Evolutionary conservation across 2,329 filamentous ascomycete species (phyloP), one percentile per base, ranked within the genome.

Genomic region (Colletotrichum sp.): DNA sequence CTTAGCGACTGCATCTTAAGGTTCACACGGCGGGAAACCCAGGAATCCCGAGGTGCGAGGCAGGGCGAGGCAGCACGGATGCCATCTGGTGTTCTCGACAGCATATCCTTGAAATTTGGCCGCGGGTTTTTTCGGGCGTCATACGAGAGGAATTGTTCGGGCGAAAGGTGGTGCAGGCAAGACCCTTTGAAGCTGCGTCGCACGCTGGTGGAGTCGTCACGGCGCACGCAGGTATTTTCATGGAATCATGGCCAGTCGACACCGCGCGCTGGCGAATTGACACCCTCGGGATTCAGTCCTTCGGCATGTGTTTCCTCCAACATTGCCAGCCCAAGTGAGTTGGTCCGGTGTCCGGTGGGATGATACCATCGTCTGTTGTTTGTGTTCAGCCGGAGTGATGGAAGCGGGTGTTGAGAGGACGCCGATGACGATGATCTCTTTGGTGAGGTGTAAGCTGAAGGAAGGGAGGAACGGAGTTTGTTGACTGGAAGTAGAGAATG

Each of bases 201-300:
- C 74, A 65, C 24, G 55, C 32, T 65, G 64, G 70, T 69, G 64
- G 73, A 69, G 73, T 52, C 44, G 44, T 52, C 44, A 52, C n/a
- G 44, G 44, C n/a, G 44, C 44, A 26, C 26, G 15, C 21, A 59
- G 24, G 24, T 26, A 36, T 39, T n/a, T 69, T 66, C 18, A 15
- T 65, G 32, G 57, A 28, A 24, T 60, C 15, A 32, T 12, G 39
- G 32, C 32, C 28, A 24, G 49, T 44, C 39, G 18, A 44, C 36
- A 49, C 15, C 30, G 63, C 36, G 57, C 49, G 52, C 32, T 24
- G 60, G 60, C 15, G 55, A 9, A 66, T 15, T 57, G 36, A 52
- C 24, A 52, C 36, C 49, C 28, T 65, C 55, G 32, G 59, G 21
- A n/a, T 69, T 57, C 13, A 21, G 69, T 21, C 8, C 26, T 30